A percentile compares a stretch with the other conserved stretches of the same genome.
Conservation (phyloP, 208 protist species). For the Wallacemonas sp. region DNA sequence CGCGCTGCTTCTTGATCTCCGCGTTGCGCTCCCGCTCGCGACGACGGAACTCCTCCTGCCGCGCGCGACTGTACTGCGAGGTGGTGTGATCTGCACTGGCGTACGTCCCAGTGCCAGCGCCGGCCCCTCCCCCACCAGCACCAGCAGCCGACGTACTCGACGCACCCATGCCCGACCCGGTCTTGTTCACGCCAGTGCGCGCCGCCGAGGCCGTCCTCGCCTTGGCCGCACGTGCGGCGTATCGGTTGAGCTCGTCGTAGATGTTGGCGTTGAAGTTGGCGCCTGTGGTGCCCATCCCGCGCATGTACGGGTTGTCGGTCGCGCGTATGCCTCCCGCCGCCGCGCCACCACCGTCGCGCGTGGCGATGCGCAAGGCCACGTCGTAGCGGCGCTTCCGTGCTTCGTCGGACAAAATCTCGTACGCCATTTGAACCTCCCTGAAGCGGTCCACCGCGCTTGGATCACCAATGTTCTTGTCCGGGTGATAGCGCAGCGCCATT, state of each 20-base stretch:
- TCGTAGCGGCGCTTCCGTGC: constrained; percentile 97
- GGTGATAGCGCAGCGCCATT: constrained; percentile 94
- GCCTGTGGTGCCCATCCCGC: constrained; percentile 5
- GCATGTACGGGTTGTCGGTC: constrained; percentile 29
- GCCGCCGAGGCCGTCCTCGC: neutral
- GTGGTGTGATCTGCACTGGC: neutral
- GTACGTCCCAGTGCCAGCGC: constrained; percentile 8
- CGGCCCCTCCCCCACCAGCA: constrained; percentile 12
- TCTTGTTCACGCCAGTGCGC: neutral
- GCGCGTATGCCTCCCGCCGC: neutral
- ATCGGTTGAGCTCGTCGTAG: constrained; percentile 36
- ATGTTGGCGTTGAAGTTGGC: constrained; percentile 30
- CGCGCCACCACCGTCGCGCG: constrained; percentile 8
- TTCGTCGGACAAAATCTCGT: constrained; percentile 95
- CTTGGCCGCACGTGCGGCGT: constrained; percentile 7
- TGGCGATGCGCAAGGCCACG: constrained; percentile 71
- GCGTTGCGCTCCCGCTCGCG: constrained; percentile 68
- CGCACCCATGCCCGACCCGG: neutral
- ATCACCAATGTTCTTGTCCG: constrained; percentile 93
- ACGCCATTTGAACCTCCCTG: constrained; percentile 91
- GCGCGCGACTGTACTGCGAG: constrained; percentile 64
- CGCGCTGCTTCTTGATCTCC: constrained; percentile 41
- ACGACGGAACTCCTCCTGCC: constrained; percentile 61
- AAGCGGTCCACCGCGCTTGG: constrained; percentile 84
- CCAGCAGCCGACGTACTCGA: constrained; percentile 5